Conservation (phyloP, 148 eudicot species). For the Rhododendron henanense region DNA sequence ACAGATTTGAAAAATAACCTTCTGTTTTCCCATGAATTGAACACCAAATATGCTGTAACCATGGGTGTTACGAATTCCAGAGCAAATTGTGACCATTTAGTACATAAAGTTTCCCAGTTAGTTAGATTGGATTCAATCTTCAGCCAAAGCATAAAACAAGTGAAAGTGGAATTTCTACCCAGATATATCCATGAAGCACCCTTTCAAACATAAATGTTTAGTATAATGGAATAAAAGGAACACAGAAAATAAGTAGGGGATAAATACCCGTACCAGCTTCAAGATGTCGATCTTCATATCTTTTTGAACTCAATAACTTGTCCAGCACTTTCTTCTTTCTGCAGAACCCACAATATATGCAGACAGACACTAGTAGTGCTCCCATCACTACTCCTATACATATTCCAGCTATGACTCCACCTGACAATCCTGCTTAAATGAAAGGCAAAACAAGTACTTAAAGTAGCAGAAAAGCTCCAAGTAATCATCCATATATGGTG, state of each 20-base stretch:
- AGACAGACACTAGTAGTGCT: slow-evolving; percentile 4
- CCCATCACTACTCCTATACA: slow-evolving; percentile 14
- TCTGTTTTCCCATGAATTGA: background rate
- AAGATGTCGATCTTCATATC: slow-evolving; percentile 12
- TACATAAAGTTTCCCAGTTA: background rate
- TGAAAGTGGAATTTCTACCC: background rate
- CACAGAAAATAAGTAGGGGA: background rate
- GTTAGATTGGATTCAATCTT: too few species aligned
- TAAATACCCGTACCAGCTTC: background rate
- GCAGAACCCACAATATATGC: slow-evolving; percentile 9
- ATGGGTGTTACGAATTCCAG: too few species aligned
- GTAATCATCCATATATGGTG: slow-evolving; percentile 4
- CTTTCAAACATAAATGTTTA: background rate
- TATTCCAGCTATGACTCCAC: slow-evolving; percentile 21
- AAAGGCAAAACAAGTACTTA: background rate
- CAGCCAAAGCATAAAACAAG: background rate
- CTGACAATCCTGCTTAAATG: slow-evolving; percentile 9
- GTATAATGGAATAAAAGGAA: background rate
- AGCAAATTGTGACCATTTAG: background rate
- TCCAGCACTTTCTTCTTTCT: slow-evolving; percentile 8
- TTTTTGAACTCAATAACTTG: background rate
- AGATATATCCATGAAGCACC: background rate
- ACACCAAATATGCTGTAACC: background rate
- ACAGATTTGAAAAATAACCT: background rate
- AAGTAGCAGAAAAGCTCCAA: slow-evolving; percentile 1